Conservation (phyloP, 345 rosid genomes). For the Gynandropsis gynandra region DNA sequence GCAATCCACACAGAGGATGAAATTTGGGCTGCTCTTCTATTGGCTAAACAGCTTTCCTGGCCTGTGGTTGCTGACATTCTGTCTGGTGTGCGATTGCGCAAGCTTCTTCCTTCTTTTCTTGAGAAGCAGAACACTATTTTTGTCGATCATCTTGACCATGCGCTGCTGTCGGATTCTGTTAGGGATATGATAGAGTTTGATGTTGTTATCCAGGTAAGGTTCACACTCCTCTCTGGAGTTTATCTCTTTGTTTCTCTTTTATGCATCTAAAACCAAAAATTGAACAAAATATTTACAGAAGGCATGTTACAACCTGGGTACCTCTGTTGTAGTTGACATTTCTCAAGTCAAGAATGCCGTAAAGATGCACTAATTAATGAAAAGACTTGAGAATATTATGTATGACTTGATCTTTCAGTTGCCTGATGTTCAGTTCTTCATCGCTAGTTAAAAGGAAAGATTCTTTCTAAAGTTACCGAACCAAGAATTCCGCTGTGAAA, state of each 20-base stretch:
- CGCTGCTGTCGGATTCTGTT: slow-evolving; percentile 63
- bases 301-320: slow-evolving; percentile 2
- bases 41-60: slow-evolving; percentile 83
- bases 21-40: slow-evolving; percentile 77
- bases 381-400: slow-evolving; percentile 11
- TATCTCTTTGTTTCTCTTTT: slow-evolving; percentile 5
- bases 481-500: slow-evolving; percentile 4
- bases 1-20: slow-evolving; percentile 73
- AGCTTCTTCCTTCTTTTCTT: slow-evolving; percentile 41
- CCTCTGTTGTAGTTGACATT: slow-evolving; percentile 11
- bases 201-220: slow-evolving; percentile 69
- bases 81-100: slow-evolving; percentile 87
- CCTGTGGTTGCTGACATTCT: slow-evolving; percentile 84
- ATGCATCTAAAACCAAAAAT: slow-evolving; percentile 15
- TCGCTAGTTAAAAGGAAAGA: no score
- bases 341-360: not conserved
- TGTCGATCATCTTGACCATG: slow-evolving; percentile 83
- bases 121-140: slow-evolving; percentile 42
- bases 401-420: not conserved
- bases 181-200: slow-evolving; percentile 50
- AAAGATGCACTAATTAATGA: slow-evolving; percentile 9
- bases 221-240: slow-evolving; percentile 15
- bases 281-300: slow-evolving; percentile 8
- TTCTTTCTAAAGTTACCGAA: slow-evolving; percentile 7
- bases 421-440: slow-evolving; percentile 8